Base-by-base conservation (phyloP, 2,329 filamentous ascomycete species). In the Fusarium tanahbumbuense region DNA sequence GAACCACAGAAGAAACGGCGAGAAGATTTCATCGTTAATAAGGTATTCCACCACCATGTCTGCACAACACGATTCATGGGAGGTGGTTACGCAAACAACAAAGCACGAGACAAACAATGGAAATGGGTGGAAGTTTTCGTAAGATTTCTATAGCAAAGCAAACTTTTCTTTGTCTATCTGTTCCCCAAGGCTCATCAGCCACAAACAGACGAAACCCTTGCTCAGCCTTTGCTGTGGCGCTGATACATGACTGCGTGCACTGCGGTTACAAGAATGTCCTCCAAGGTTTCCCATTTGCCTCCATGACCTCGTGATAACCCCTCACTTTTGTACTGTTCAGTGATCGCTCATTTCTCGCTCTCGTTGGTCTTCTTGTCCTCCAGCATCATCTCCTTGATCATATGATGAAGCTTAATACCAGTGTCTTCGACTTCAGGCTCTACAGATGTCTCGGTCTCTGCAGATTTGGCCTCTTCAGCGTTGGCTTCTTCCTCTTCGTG, bases 11-110 rank as follows among this genome's bases (percentile, higher is more conserved):
- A 6, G 3, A 2, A 11, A n/a, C 11, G 3, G 5, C 6, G 9
- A n/a, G 6, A n/a, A 37, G 2, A 3, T 37, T 12, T 6, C 34
- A n/a, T 37, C 18, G 3, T 11, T n/a, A 1, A n/a, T n/a, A 12
- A 7, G 3, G 6, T 12, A 37, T 37, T 18, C 0, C 10, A 0
- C 3, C 10, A 7, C 12, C 18, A n/a, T 37, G 3, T 0, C 18
- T n/a, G 34, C n/a, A 12, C 18, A 37, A 37, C 18, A n/a, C n/a
- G 4, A 16, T 16, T 25, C 16, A n/a, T 12, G 5, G 6, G 3
- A n/a, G 9, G 9, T 9, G 10, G 34, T 37, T n/a, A 37, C 34
- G 10, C 34, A n/a, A 37, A 37, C 18, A n/a, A 6, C 32, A 34
- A 34, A 37, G 18, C 10, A 37, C 18, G 3, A 37, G 18, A n/a